phyloP scores from a whole-genome alignment of 441 rosid species.

The Populus hybrid region DNA sequence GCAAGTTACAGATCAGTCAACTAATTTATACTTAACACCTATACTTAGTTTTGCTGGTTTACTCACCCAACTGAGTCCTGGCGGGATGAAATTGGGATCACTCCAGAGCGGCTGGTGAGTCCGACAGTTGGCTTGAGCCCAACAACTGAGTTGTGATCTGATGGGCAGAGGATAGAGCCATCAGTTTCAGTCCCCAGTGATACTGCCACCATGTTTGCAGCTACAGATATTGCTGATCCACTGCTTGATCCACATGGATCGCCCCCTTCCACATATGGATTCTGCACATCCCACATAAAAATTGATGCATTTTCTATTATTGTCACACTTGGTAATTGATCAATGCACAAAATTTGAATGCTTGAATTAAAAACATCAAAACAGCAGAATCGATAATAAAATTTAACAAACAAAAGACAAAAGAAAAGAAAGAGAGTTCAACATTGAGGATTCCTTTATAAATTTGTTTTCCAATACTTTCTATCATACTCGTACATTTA shows the following conservation, averaged over 20 bases:
- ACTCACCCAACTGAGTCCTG: slow-evolving; percentile 34
- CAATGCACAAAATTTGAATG: background rate
- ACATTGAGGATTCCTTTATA: no score
- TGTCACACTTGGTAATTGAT: background rate
- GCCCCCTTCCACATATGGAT: slow-evolving; percentile 29
- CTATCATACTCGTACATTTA: no score
- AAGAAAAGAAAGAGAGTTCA: no score
- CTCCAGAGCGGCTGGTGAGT: slow-evolving; percentile 42
- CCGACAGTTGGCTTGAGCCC: slow-evolving; percentile 39
- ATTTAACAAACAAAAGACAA: no score
- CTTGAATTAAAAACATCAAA: background rate
- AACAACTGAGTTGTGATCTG: slow-evolving; percentile 34
- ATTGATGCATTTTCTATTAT: no score
- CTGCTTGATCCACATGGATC: slow-evolving; percentile 41
- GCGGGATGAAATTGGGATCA: slow-evolving; percentile 25
- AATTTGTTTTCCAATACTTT: no score
- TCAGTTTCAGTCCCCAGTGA: slow-evolving; percentile 25
- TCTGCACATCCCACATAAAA: slow-evolving; percentile 20
- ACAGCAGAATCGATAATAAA: no score
- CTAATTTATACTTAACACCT: no score
- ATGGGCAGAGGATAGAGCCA: slow-evolving; percentile 31
- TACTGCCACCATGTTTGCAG: slow-evolving; percentile 38
- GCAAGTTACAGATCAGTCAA: background rate
- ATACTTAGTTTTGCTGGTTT: background rate
- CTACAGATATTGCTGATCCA: slow-evolving; percentile 41